phyloP scores from a whole-genome alignment of 176 grass and related monocot species.

The Musa beccarii region DNA sequence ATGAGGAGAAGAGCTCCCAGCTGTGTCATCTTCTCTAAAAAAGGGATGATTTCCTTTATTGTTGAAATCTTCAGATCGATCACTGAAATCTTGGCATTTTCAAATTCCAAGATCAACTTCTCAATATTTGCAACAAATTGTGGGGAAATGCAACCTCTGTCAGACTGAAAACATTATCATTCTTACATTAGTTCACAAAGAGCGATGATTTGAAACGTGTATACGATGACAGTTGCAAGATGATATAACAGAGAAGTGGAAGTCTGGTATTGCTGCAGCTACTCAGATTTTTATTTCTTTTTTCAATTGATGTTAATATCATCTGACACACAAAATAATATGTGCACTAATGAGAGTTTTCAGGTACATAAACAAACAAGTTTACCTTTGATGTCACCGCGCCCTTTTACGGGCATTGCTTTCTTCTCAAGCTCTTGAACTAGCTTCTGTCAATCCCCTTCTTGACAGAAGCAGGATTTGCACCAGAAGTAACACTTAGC shows the following conservation, averaged over 20 bases:
- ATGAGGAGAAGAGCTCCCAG: conserved; percentile 54
- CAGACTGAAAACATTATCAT: conserved; percentile 32
- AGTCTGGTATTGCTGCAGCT: neutral
- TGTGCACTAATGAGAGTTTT: neutral
- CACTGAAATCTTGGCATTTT: conserved; percentile 66
- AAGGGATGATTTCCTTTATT: conserved; percentile 66
- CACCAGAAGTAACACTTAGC: conserved; percentile 5
- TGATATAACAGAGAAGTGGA: neutral
- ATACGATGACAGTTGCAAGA: neutral
- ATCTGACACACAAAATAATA: neutral
- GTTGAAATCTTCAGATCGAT: conserved; percentile 69
- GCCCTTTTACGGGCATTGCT: conserved; percentile 2
- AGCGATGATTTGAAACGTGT: neutral
- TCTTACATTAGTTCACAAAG: conserved; percentile 3
- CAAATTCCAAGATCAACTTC: conserved; percentile 65
- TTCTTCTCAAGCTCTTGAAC: conserved; percentile 10
- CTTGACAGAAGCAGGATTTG: conserved; percentile 8
- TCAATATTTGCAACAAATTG: conserved; percentile 70
- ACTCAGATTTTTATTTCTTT: neutral
- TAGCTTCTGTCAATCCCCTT: conserved; percentile 10
- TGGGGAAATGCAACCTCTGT: conserved; percentile 62
- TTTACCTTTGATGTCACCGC: conserved; percentile 9
- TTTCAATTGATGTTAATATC: neutral
- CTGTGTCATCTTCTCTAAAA: conserved; percentile 58
- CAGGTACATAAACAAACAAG: neutral